Conservation (phyloP, 345 rosid genomes). For the Eucalyptus cladocalyx region DNA sequence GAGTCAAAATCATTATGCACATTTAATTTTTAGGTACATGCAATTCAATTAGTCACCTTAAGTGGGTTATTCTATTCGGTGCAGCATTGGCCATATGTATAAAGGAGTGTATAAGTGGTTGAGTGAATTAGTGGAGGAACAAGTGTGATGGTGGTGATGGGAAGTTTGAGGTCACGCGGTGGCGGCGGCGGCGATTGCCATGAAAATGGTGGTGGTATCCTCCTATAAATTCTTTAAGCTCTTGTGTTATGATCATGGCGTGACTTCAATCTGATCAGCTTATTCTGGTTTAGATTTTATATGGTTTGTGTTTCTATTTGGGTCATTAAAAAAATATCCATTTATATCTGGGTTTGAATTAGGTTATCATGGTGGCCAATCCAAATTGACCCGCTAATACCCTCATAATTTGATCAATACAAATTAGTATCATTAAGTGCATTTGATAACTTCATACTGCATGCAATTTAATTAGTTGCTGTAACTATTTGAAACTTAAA, state of each 20-base stretch:
- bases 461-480: no score
- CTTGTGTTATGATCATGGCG: not conserved
- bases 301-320: not conserved
- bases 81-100: not conserved
- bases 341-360: no score
- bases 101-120: not conserved
- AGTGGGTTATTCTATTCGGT: not conserved
- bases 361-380: not conserved
- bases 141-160: not conserved
- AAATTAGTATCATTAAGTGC: no score
- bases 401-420: not conserved
- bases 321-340: not conserved
- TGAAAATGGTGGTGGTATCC: no score
- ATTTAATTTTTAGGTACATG: not conserved
- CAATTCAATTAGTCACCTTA: not conserved
- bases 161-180: rapidly evolving
- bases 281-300: not conserved
- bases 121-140: not conserved
- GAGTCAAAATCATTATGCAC: not conserved
- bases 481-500: no score
- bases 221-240: not conserved
- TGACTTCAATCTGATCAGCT: not conserved
- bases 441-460: rapidly evolving
- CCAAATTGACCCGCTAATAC: not conserved
- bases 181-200: rapidly evolving